Evolutionary conservation across 306 rosid genomes (phyloP).

Genomic region (Quercus alba): DNA sequence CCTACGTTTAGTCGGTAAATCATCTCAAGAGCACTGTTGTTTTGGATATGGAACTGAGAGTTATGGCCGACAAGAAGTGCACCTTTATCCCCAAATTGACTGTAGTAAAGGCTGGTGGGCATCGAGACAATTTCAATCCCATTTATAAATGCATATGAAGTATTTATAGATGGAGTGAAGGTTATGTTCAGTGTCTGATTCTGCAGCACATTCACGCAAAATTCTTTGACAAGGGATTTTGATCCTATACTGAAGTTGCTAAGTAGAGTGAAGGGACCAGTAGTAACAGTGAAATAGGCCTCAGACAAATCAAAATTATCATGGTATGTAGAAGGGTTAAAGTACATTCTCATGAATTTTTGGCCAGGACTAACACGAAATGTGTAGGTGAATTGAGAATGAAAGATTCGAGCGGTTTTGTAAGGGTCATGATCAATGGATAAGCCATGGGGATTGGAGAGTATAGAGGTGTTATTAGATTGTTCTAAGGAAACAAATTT

Average conservation of each 20-base stretch:
- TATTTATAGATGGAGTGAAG: neutral
- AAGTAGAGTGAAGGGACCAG: neutral
- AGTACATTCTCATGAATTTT: neutral
- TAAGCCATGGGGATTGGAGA: neutral
- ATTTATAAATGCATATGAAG: neutral
- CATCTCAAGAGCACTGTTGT: constrained; percentile 23
- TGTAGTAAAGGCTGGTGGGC: neutral
- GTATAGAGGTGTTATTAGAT: neutral
- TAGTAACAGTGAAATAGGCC: neutral
- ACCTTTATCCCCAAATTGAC: neutral
- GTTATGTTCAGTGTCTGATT: neutral
- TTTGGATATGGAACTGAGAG: neutral
- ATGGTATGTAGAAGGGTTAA: neutral
- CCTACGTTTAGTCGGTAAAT: constrained; percentile 29
- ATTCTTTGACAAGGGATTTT: neutral
- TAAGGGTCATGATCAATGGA: neutral
- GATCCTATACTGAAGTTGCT: neutral
- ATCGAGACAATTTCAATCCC: neutral
- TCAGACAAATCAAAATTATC: neutral
- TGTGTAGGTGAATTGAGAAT: neutral
- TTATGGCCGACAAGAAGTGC: too few relatives aligned
- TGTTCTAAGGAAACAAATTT: neutral
- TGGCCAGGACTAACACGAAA: neutral
- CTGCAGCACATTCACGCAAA: neutral
- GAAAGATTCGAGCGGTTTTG: neutral